phyloP scores from a whole-genome alignment of 139 green algal species.

The Diplosphaera chodatii region DNA sequence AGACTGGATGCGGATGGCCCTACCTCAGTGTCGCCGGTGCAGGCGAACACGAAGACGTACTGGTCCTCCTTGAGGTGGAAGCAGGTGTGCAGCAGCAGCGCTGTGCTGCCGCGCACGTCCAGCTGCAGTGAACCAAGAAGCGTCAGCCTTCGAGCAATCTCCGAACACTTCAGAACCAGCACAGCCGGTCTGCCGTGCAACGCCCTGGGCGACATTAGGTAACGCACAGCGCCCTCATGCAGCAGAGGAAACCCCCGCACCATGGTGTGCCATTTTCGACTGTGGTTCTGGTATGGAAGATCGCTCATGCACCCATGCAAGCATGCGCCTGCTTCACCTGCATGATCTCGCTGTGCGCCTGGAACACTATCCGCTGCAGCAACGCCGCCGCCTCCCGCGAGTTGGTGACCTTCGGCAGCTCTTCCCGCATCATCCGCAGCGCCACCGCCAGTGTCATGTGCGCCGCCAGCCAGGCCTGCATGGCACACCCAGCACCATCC shows the following conservation, averaged over 20 bases:
- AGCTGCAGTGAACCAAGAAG: not conserved
- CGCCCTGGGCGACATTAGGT: too few relatives aligned
- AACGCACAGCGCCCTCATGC: too few relatives aligned
- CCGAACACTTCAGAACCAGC: too few relatives aligned
- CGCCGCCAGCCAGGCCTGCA: not conserved
- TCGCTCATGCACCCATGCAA: too few relatives aligned
- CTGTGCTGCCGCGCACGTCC: not conserved
- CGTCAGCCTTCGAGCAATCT: too few relatives aligned
- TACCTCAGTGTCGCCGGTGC: not conserved
- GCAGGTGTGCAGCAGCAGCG: not conserved
- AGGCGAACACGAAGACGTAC: not conserved
- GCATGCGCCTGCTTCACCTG: not conserved
- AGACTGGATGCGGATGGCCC: too few relatives aligned
- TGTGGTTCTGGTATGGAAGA: too few relatives aligned
- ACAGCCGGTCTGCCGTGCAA: too few relatives aligned
- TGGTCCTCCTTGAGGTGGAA: not conserved
- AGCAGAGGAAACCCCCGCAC: too few relatives aligned
- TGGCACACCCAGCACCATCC: too few relatives aligned
- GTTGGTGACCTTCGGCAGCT: not conserved
- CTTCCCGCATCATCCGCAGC: not conserved
- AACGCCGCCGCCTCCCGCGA: not conserved
- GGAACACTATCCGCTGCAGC: not conserved
- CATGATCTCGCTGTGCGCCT: not conserved
- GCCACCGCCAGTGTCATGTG: not conserved
- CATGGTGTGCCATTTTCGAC: too few relatives aligned